Percentiles rank a stretch among this genome's conserved stretches.
Conservation (phyloP, 345 rosid species). For the Trapa incisa region DNA sequence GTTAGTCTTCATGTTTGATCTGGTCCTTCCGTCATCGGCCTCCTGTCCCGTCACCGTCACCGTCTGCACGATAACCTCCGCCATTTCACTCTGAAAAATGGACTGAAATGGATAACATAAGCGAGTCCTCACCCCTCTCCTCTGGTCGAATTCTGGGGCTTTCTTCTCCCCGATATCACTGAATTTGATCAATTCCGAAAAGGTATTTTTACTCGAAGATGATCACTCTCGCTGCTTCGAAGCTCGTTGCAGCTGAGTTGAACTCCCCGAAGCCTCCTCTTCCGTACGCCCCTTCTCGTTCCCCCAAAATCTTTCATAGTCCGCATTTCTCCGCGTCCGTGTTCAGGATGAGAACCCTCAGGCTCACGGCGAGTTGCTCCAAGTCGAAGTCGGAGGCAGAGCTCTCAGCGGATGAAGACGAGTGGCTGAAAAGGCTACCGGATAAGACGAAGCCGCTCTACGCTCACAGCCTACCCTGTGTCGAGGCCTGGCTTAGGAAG, state of each 20-base stretch:
- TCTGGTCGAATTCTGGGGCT: neutral
- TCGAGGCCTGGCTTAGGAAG: conserved; percentile 71
- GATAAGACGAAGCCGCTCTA: conserved; percentile 76
- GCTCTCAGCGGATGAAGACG: conserved; percentile 50
- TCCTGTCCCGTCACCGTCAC: neutral
- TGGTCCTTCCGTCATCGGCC: neutral
- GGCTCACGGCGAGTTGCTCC: conserved; percentile 19
- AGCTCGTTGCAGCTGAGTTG: conserved; percentile 6
- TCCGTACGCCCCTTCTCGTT: conserved; percentile 7
- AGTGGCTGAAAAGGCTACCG: conserved; percentile 70
- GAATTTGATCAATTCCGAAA: neutral
- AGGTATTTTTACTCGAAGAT: conserved; percentile 9
- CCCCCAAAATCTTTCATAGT: conserved; percentile 10
- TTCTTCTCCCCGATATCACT: neutral
- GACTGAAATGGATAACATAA: neutral
- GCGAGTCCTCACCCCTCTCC: neutral
- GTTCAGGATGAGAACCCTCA: conserved; percentile 13
- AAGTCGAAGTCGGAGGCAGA: conserved; percentile 56
- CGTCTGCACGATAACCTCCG: neutral
- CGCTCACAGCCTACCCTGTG: conserved; percentile 87
- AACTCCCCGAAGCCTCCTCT: conserved; percentile 1
- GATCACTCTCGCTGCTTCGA: conserved; percentile 28
- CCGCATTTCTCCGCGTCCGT: conserved; percentile 3
- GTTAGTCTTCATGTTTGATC: neutral
- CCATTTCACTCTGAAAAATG: neutral